Conservation (phyloP, 2,329 filamentous ascomycete species). For the Calycina marina region DNA sequence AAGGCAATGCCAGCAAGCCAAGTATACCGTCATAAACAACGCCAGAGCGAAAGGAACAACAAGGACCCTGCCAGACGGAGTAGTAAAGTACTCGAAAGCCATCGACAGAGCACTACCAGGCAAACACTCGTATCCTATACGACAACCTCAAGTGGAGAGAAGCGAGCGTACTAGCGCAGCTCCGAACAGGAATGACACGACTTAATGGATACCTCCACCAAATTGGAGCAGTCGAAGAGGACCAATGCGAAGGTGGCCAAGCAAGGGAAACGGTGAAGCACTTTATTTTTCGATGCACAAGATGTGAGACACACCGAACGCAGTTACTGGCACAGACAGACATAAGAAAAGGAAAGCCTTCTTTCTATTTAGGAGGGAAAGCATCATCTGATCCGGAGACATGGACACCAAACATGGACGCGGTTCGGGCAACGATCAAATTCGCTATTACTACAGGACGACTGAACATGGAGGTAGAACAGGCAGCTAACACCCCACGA, state of each 20-base stretch:
- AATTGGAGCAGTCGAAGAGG: conserved; percentile 6
- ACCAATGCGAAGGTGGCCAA: conserved; percentile 11
- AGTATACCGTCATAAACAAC: conserved; percentile 14
- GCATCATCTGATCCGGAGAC: conserved; percentile 7
- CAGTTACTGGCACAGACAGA: conserved; percentile 15
- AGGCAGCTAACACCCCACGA: background rate
- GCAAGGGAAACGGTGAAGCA: conserved; percentile 15
- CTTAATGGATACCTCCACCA: conserved; percentile 19
- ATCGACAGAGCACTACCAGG: conserved; percentile 20
- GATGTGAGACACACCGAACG: background rate
- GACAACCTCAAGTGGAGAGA: conserved; percentile 12
- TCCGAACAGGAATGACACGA: conserved; percentile 20
- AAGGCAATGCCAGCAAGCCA: background rate
- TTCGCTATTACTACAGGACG: background rate
- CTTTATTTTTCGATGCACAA: conserved; percentile 18
- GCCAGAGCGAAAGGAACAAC: background rate
- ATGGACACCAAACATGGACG: conserved; percentile 17
- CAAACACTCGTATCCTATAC: conserved; percentile 18
- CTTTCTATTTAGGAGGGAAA: conserved; percentile 19
- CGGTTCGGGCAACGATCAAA: conserved; percentile 12
- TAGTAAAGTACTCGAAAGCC: conserved; percentile 16
- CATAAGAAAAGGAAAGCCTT: conserved; percentile 16
- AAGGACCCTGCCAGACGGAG: conserved; percentile 11
- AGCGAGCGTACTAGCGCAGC: conserved; percentile 18
- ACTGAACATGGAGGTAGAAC: background rate